Conservation (phyloP, 225 moss, liverwort and hornwort genomes). For the Rhytidiadelphus loreus region DNA sequence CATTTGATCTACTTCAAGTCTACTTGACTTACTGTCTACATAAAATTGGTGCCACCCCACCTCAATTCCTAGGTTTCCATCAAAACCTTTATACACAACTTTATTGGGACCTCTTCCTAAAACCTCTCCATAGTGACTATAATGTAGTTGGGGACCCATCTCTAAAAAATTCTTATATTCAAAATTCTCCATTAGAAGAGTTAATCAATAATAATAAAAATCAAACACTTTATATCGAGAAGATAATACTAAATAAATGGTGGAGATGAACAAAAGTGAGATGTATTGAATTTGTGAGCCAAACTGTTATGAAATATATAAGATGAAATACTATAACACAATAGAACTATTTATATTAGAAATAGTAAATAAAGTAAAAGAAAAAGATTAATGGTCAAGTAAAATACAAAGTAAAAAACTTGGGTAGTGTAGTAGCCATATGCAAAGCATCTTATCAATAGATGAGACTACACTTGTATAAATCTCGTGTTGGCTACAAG, state of each 20-base stretch:
- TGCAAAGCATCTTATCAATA: background rate
- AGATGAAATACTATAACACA: background rate
- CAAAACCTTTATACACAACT: background rate
- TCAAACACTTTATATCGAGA: background rate
- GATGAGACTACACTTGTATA: background rate
- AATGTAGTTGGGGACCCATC: background rate
- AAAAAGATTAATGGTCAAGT: background rate
- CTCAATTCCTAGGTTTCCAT: background rate
- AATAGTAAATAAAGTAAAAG: background rate
- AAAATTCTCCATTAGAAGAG: background rate
- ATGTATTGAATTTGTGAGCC: background rate
- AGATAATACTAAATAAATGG: no score
- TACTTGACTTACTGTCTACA: background rate
- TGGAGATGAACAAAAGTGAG: background rate
- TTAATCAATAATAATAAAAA: background rate
- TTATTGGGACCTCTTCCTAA: background rate
- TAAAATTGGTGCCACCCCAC: background rate
- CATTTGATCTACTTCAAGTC: background rate
- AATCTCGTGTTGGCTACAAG: rapidly evolving
- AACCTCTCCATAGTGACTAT: background rate
- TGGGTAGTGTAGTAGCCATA: rapidly evolving
- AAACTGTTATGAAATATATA: background rate
- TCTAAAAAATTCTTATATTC: background rate
- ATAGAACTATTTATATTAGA: background rate
- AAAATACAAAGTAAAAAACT: background rate